Evolutionary conservation across 2,329 filamentous ascomycete genomes (phyloP), one percentile per base, ranked within the genome.

Genomic region (Cytospora leucostoma): DNA sequence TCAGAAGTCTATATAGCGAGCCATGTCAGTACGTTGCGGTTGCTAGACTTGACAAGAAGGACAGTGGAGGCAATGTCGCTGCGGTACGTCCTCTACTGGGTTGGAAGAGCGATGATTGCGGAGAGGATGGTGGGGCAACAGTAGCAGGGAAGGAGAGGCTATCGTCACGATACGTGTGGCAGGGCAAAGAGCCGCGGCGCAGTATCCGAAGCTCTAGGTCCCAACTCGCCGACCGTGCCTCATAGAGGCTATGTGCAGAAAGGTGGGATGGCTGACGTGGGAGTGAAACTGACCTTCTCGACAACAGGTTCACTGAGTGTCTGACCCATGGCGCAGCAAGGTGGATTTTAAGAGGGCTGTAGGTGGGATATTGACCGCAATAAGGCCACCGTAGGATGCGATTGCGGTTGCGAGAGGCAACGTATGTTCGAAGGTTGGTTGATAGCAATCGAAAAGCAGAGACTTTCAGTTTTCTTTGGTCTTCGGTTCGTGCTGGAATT

Each of bases 231-330:
- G 44, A 47, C 44, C n/a, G 44, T 47, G 44, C 44, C 12, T 47
- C 44, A 3, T n/a, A 47, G n/a, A 21, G n/a, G 44, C 10, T 11
- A 10, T 47, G 10, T 7, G 12, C 7, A 12, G 44, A 10, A 10
- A 47, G 44, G n/a, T 47, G 44, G n/a, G 3, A 21, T 40, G 27
- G 33, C 37, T 55, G 51, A 40, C 33, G 32, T 33, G 62, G 56
- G 65, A 19, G 7, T 15, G 37, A 17, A 66, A 78, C 86, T 77
- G 85, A 99, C 95, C 93, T 99, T 99, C 77, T 98, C 95, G 78
- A 97, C 91, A 74, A 99, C 93, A 74, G 95, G 95, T 84, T 99
- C 95, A 74, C 94, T 98, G 76, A 99, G 89, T 79, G 95, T 99
- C 85, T 99, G 95, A 86, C 95, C 95, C 95, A 99, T 99, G 80